Base-by-base conservation (phyloP, 768 basidiomycete genomes). In the Grammothele lineata region DNA sequence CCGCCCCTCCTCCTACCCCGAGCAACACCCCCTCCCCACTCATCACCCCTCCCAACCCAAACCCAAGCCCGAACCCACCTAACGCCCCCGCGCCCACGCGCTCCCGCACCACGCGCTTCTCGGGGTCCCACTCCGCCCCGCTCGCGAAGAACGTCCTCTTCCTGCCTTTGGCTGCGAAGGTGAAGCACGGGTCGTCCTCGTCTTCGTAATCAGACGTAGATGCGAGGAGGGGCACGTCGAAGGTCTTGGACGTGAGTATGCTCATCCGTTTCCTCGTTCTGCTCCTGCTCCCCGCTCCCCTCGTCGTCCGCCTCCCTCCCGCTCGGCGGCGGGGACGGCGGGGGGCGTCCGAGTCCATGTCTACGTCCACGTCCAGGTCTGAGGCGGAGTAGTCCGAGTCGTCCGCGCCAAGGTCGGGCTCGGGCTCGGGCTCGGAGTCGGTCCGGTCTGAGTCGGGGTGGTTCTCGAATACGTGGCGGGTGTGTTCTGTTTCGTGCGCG, bases 261-360 rank as follows among this genome's bases (percentile, higher is more conserved):
- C 83, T 86, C 82, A 88, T 87, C 45, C 81, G 77, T 53, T 78
- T 78, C 55, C 71, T 72, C 25, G n/a, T n/a, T n/a, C n/a, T n/a
- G n/a, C n/a, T n/a, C n/a, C n/a, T n/a, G n/a, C n/a, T n/a, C n/a
- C n/a, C n/a, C n/a, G n/a, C n/a, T n/a, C n/a, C n/a, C n/a, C n/a
- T n/a, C n/a, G n/a, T n/a, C n/a, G n/a, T n/a, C n/a, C n/a, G n/a
- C n/a, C n/a, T n/a, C n/a, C n/a, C n/a, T n/a, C n/a, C n/a, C n/a
- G n/a, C n/a, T n/a, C n/a, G 14, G 27, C 27, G 27, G 27, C 27
- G 8, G 27, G 8, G 27, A 14, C 27, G 27, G 27, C 27, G 27
- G 8, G 27, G 8, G 27, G 59, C 57, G 4, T 63, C 57, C 3
- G 34, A 18, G 12, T 43, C 42, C 11, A 21, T 5, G 21, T 43